Evolutionary conservation across 1,284 basidiomycete genomes (phyloP), one percentile per base, ranked within the genome.

Genomic region (Tausonia pullulans): DNA sequence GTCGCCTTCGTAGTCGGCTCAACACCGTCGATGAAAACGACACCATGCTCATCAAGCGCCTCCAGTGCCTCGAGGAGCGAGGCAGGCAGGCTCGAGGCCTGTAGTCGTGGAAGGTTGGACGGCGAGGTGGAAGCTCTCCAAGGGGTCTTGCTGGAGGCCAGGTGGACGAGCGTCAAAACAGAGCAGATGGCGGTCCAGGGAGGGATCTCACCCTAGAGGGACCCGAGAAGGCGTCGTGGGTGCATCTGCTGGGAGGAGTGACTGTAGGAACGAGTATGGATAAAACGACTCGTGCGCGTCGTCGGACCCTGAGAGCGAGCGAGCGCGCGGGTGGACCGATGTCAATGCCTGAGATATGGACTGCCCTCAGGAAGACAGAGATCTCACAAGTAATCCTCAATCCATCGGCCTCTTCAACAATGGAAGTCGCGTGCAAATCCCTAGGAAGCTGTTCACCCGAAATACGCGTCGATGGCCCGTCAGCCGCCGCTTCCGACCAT

Each of bases 11-110:
- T 81, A 0, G 87, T 90, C 0, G 82, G 74, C 2, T 93, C 91
- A 3, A 96, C 88, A 10, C 85, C 89, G 7, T 83, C 79, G 4
- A 97, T 81, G 69, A 97, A 90, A 63, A 87, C 91, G 75, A 98
- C 93, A 0, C 95, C 96, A 72, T 87, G 96, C 51, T 79, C 80
- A 68, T 91, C n/a, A 40, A 66, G 39, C 82, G 89, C 93, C 69
- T 9, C 3, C 2, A 60, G n/a, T 50, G 5, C 52, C 16, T 65
- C 49, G 48, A 54, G 48, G 8, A 63, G 48, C 3, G 27, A 44
- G 14, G 41, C 3, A 10, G 55, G 10, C 41, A 14, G 5, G 8
- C 13, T 27, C 8, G 55, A 16, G 5, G 55, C 9, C 27, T 13
- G 3, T 7, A n/a, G 39, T 51, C 39, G 56, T 46, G 9, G 60